Base-by-base conservation (phyloP, 2,329 filamentous ascomycete genomes). In the Paramyrothecium roridum region DNA sequence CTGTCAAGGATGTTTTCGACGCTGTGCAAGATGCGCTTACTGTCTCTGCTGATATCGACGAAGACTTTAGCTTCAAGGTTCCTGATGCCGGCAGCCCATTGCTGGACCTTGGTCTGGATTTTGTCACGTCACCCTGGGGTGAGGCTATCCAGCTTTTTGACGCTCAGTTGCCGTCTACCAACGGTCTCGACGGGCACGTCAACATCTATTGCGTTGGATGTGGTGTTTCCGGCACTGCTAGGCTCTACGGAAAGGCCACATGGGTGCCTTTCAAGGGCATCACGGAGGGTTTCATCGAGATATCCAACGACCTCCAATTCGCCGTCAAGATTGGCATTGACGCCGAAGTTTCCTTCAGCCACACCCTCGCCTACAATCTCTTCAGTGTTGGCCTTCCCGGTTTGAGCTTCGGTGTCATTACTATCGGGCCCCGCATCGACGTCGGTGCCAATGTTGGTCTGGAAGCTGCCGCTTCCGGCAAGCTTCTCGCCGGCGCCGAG, bases 281-380 rank as follows among this genome's bases (percentile, higher is more conserved):
- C 54, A 59, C 58, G 21, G 50, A 63, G 59, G 67, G 64, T 52
- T 52, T 60, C 33, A 54, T 70, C 30, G 61, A 65, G 45, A 53
- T 65, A 22, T 53, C 54, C 17, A 57, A 59, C 34, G 63, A 65
- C 52, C 57, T 68, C 30, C 52, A 59, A 22, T 56, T 70, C n/a
- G 57, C 55, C 6, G 57, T 70, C 48, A 67, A 69, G 52, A 51
- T 70, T 2, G 70, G 70, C 20, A 57, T 73, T 34, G 63, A 70
- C 26, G 70, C 68, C 8, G 50, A 61, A 40, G 52, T 65, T 13
- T 56, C 19, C 12, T 59, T 61, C 40, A 59, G 56, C 12, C 46
- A 67, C 10, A 54, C 57, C 10, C 59, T 67, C 45, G 45, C 52
- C 10, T 51, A 51, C 4, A 52, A 66, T 2, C 62, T 70, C 1